Evolutionary conservation across 1,284 basidiomycete genomes (phyloP).

Genomic region (Bondarzewia mesenterica): DNA sequence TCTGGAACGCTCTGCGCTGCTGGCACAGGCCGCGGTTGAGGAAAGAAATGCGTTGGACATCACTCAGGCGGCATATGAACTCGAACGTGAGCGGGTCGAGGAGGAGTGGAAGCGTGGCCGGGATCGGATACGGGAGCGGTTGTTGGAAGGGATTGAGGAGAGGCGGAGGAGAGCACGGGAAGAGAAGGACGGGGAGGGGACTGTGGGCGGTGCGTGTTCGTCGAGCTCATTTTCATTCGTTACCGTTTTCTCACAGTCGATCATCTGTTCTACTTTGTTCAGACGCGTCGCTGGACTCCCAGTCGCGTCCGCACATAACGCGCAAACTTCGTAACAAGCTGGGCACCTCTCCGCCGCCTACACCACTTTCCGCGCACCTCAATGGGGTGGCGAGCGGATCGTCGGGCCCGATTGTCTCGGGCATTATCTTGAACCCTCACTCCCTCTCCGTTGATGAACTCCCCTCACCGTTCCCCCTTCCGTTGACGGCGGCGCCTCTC

Average conservation of each 20-base stretch:
- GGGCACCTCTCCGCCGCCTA: slow-evolving; percentile 53
- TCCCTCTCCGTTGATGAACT: slow-evolving; percentile 76
- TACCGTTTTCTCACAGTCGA: neutral
- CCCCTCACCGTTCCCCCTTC: slow-evolving; percentile 72
- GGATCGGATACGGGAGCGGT: slow-evolving; percentile 60
- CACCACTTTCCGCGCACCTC: slow-evolving; percentile 34
- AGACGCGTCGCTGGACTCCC: slow-evolving; percentile 65
- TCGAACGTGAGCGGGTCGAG: slow-evolving; percentile 67
- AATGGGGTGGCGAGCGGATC: slow-evolving; percentile 25
- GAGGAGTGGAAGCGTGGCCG: slow-evolving; percentile 70
- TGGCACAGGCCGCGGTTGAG: slow-evolving; percentile 54
- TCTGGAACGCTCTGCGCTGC: slow-evolving; percentile 64
- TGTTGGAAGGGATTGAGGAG: slow-evolving; percentile 79
- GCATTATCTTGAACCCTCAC: slow-evolving; percentile 67
- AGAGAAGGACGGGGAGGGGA: slow-evolving; percentile 76
- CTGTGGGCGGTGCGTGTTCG: slow-evolving; percentile 41
- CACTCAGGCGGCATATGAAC: slow-evolving; percentile 62
- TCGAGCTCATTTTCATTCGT: neutral
- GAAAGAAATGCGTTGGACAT: slow-evolving; percentile 56
- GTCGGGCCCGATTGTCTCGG: slow-evolving; percentile 49
- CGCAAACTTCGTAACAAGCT: slow-evolving; percentile 74
- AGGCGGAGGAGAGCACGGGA: slow-evolving; percentile 65
- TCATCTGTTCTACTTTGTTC: neutral
- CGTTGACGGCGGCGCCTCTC: slow-evolving; percentile 44
- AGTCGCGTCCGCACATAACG: slow-evolving; percentile 71